Conservation (phyloP, 163 green algal genomes). For the Chlorella variabilis region DNA sequence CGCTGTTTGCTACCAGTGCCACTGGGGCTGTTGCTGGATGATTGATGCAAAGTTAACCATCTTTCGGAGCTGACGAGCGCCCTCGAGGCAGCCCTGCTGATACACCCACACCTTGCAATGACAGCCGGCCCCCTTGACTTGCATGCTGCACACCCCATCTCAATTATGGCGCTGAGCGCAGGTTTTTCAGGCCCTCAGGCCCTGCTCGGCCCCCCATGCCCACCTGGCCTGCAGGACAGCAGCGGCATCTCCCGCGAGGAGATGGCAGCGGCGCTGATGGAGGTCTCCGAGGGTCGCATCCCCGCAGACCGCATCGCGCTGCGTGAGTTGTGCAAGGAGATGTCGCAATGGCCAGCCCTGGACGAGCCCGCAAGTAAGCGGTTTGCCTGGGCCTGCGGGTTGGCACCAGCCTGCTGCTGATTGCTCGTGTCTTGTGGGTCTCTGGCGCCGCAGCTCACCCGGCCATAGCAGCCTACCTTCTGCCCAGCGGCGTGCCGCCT, state of each 20-base stretch:
- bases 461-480: too few relatives aligned
- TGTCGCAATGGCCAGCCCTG: constrained; percentile 74
- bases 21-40: background rate
- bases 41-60: constrained; percentile 45
- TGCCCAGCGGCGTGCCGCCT: background rate
- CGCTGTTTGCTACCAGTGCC: background rate
- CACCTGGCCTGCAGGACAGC: constrained; percentile 61
- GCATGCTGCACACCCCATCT: too few relatives aligned
- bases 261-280: constrained; percentile 82
- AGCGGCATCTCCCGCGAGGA: constrained; percentile 86
- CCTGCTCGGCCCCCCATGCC: too few relatives aligned
- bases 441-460: too few relatives aligned
- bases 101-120: constrained; percentile 25
- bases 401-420: too few relatives aligned
- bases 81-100: constrained; percentile 22
- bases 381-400: background rate
- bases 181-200: too few relatives aligned
- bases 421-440: too few relatives aligned
- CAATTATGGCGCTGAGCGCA: too few relatives aligned
- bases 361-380: constrained; percentile 25
- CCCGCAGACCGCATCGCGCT: constrained; percentile 89
- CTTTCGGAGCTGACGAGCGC: constrained; percentile 37
- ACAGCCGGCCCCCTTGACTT: background rate
- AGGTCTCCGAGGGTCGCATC: constrained; percentile 81
- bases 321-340: constrained; percentile 84